Base-by-base conservation (phyloP, 805 yeast genomes). In the Maudiozyma bulderi region DNA sequence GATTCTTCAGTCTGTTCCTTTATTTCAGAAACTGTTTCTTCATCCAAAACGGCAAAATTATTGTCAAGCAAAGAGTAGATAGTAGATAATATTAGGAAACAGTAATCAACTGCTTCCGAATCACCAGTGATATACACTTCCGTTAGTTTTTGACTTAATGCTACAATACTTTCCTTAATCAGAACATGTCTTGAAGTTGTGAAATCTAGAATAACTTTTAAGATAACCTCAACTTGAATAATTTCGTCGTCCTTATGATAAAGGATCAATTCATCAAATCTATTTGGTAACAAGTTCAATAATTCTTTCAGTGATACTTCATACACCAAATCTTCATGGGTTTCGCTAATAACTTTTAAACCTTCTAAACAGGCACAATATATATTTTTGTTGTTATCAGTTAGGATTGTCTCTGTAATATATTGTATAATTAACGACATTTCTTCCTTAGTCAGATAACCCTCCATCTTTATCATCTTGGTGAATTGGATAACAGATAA, bases 401-500 rank as follows among this genome's bases (percentile, higher is more conserved):
- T 65, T n/a, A 82, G 61, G 7, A 86, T 69, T 11, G 80, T 74
- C 40, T 82, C 89, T 4, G 78, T 79, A 37, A 87, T 68, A 56
- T 82, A 79, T 54, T 79, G 86, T 34, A 83, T 77, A 6, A 86
- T 69, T 47, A 86, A 66, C 31, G 79, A 75, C 30, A 78, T 62
- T 55, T 88, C 95, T 47, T 77, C 76, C 3, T 57, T 53, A 13
- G 65, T 64, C 44, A 88, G 65, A 54, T 78, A 81, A 1, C 66
- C 68, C 2, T 67, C 63, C 54, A 85, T 67, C 32, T 71, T 67
- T 8, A 81, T 69, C 41, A 87, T 58, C 46, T 78, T 77, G 0
- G 80, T 73, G 46, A 88, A 72, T 43, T 84, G 86, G 47, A 78
- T 78, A 31, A 85, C 69, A 1, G 93, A 77, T 40, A 83, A 68